Percentiles rank a stretch among this genome's conserved stretches.
phyloP scores from a whole-genome alignment of 805 yeast species.

The Saturnispora sanitii region DNA sequence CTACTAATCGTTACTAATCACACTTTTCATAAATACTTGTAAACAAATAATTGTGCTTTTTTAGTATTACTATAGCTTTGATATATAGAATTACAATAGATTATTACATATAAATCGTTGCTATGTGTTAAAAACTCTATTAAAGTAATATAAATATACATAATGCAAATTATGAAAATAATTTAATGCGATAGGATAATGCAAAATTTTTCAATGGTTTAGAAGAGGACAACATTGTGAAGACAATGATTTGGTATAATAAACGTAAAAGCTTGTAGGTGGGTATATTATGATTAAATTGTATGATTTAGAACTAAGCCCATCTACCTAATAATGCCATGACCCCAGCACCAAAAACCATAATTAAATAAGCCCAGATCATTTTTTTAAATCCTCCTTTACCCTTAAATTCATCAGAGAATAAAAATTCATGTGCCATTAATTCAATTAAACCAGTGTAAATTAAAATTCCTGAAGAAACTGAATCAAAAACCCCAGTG shows the following conservation, averaged over 20 bases:
- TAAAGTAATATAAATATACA: not conserved
- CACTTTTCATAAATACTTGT: no score
- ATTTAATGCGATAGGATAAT: not conserved
- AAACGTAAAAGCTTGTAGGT: no score
- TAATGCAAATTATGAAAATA: not conserved
- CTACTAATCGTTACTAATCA: conserved; percentile 12
- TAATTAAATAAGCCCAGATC: conserved; percentile 41
- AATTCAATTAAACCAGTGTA: conserved; percentile 73
- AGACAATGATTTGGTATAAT: no score
- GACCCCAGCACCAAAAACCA: conserved; percentile 59
- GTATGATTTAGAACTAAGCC: conserved; percentile 35
- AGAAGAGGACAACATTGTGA: no score
- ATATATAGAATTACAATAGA: no score
- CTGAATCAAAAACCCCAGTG: conserved; percentile 64
- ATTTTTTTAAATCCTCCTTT: conserved; percentile 40
- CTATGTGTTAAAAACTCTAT: no score
- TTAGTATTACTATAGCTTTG: not conserved
- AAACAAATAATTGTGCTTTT: not conserved
- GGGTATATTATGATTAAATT: no score
- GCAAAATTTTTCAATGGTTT: no score
- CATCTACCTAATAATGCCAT: conserved; percentile 74
- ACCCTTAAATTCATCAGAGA: conserved; percentile 56
- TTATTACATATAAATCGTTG: no score
- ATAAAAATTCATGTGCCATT: conserved; percentile 68
- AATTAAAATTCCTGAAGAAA: conserved; percentile 68